phyloP scores from a whole-genome alignment of 306 rosid species.

The Hippophae tibetana region DNA sequence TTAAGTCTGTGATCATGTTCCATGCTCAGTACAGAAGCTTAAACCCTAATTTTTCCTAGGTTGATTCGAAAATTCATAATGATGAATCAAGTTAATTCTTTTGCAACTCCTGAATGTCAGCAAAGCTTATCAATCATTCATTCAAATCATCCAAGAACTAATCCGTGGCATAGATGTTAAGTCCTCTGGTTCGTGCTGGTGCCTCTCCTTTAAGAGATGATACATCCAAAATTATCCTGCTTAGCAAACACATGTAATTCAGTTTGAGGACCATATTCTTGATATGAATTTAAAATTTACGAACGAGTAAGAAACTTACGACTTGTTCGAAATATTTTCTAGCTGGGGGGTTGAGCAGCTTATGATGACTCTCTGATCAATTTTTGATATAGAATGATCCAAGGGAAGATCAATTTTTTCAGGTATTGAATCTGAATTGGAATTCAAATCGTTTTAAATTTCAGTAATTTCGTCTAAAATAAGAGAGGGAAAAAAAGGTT shows the following conservation, averaged over 20 bases:
- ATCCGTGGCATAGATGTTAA: conserved; percentile 34
- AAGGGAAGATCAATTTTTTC: conserved; percentile 44
- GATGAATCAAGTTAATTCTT: background rate
- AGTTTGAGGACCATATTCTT: conserved; percentile 3
- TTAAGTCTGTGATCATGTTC: too few species aligned
- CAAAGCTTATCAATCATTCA: conserved; percentile 25
- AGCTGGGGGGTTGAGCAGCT: conserved; percentile 34
- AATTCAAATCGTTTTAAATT: conserved; percentile 12
- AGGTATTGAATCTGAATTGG: conserved; percentile 16
- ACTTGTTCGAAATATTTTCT: conserved; percentile 40
- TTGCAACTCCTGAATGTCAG: conserved; percentile 28
- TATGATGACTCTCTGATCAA: conserved; percentile 52
- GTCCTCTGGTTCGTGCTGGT: conserved; percentile 90
- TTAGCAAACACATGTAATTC: conserved; percentile 2
- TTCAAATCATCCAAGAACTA: conserved; percentile 36
- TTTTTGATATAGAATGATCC: conserved; percentile 43
- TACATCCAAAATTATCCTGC: conserved; percentile 71
- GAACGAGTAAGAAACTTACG: conserved; percentile 37
- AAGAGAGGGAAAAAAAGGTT: too few species aligned
- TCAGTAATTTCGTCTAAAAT: background rate
- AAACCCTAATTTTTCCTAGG: background rate
- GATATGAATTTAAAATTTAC: background rate
- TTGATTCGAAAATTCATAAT: background rate
- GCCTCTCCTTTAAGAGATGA: conserved; percentile 73
- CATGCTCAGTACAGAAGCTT: too few species aligned